phyloP scores from a whole-genome alignment of 2,329 filamentous ascomycete genomes.

The Fusarium sp. region DNA sequence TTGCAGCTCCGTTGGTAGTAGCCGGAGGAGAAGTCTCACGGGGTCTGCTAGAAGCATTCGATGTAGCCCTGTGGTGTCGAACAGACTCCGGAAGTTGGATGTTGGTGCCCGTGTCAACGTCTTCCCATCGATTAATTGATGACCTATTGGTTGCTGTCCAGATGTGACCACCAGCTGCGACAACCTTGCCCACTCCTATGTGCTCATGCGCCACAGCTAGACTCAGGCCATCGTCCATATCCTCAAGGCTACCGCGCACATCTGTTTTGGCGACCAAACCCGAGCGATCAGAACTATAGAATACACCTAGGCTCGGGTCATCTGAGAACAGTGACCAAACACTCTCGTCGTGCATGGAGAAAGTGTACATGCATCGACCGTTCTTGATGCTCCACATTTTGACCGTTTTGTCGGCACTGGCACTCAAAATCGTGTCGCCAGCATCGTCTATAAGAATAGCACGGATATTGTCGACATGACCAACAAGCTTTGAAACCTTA shows the following conservation, averaged over 20 bases:
- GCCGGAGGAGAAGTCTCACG: conserved; percentile 47
- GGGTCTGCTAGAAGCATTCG: conserved; percentile 53
- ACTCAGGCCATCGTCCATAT: conserved; percentile 86
- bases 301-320: conserved; percentile 83
- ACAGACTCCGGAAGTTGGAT: conserved; percentile 70
- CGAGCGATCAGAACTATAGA: conserved; percentile 94
- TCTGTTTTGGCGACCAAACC: conserved; percentile 97
- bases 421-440: conserved; percentile 91
- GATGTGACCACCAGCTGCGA: conserved; percentile 77
- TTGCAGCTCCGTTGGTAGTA: conserved; percentile 49
- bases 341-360: conserved; percentile 99
- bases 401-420: conserved; percentile 94
- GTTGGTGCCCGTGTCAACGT: conserved; percentile 81
- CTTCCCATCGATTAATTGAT: conserved; percentile 90
- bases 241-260: conserved; percentile 72
- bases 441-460: conserved; percentile 89
- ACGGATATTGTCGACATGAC: conserved; percentile 93
- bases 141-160: conserved; percentile 93
- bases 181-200: conserved; percentile 76
- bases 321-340: conserved; percentile 96
- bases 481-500: conserved; percentile 94
- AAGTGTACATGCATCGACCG: conserved; percentile 94
- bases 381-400: conserved; percentile 98
- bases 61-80: conserved; percentile 58
- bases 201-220: conserved; percentile 94